A percentile compares a stretch with the other conserved stretches of the same genome.
These are phyloP conservation scores for Auriscalpium orientale DNA, from an alignment of 768 basidiomycete genomes.

Conservation along the genomic window DNA sequence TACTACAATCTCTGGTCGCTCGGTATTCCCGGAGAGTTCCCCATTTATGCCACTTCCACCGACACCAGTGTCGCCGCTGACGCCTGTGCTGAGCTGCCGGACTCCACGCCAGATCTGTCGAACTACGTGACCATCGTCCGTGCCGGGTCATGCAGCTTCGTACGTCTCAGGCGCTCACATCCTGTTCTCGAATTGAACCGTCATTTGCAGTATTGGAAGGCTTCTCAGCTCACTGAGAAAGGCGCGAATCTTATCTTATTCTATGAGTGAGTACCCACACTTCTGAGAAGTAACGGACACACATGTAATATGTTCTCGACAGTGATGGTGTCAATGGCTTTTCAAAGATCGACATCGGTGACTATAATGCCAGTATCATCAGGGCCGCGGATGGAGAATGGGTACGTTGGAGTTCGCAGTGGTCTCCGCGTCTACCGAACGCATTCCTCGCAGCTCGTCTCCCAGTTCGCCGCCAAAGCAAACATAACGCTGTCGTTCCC, in stretches of 20 bases:
- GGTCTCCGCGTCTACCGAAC: too few species aligned
- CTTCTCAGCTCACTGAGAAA: conserved; percentile 44
- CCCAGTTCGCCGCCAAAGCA: conserved; percentile 38
- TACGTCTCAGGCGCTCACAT: conserved; percentile 11
- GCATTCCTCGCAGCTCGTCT: conserved; percentile 32
- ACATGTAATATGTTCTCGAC: not conserved
- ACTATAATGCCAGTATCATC: conserved; percentile 41
- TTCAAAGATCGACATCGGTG: conserved; percentile 32
- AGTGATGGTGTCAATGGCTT: conserved; percentile 44
- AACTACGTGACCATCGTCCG: conserved; percentile 47
- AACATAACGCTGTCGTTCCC: conserved; percentile 41
- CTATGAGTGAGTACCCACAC: conserved; percentile 38
- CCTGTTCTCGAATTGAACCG: too few species aligned
- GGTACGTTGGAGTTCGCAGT: not conserved
- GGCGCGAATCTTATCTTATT: conserved; percentile 42
- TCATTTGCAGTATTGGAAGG: conserved; percentile 35
- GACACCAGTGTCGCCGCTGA: conserved; percentile 46
- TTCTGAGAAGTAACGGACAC: too few species aligned
- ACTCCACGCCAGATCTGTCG: conserved; percentile 45
- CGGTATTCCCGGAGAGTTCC: conserved; percentile 35
- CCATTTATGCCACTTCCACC: conserved; percentile 53
- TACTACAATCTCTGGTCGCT: conserved; percentile 49
- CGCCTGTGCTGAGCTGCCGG: conserved; percentile 52
- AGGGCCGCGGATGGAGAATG: conserved; percentile 46
- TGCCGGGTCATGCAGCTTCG: conserved; percentile 51